Evolutionary conservation across 352 stramenopile genomes (phyloP).

Genomic region (Globisporangium perplexum): DNA sequence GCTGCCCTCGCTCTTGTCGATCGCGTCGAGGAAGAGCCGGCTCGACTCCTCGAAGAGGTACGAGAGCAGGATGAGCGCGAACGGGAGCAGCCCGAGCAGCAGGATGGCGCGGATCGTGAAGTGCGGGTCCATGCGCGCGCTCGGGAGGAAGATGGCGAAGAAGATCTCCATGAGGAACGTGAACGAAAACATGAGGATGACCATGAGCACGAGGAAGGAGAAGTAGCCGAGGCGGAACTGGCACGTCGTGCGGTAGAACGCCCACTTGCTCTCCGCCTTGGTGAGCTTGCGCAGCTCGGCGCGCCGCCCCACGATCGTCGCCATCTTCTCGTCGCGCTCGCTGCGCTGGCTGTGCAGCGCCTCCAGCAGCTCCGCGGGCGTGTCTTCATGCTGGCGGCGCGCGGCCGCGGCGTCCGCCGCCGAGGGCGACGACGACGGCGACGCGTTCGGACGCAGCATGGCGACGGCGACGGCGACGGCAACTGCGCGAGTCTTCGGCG

Average conservation of each 20-base stretch:
- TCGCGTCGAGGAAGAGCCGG: slow-evolving; percentile 77
- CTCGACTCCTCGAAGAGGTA: slow-evolving; percentile 85
- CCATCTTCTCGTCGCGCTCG: slow-evolving; percentile 48
- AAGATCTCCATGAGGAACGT: slow-evolving; percentile 89
- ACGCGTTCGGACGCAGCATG: slow-evolving; percentile 7
- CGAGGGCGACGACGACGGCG: slow-evolving; percentile 9
- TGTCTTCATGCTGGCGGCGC: slow-evolving; percentile 5
- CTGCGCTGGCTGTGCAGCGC: slow-evolving; percentile 21
- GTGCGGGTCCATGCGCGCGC: slow-evolving; percentile 56
- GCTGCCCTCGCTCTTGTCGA: slow-evolving; percentile 78
- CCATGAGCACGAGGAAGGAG: slow-evolving; percentile 85
- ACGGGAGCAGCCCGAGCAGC: slow-evolving; percentile 60
- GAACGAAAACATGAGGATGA: slow-evolving; percentile 89
- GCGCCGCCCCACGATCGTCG: slow-evolving; percentile 44
- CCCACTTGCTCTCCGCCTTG: slow-evolving; percentile 53
- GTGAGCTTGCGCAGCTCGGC: slow-evolving; percentile 71
- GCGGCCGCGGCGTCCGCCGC: neutral
- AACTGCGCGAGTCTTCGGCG: no score
- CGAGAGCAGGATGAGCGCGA: slow-evolving; percentile 78
- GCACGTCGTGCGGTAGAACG: slow-evolving; percentile 70
- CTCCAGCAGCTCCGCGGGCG: slow-evolving; percentile 11
- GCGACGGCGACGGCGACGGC: no score
- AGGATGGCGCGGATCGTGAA: slow-evolving; percentile 71
- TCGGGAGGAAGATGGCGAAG: slow-evolving; percentile 87
- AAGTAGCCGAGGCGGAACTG: slow-evolving; percentile 88